Evolutionary conservation across 805 yeast genomes (phyloP).

Genomic region (Myxozyma monticola): DNA sequence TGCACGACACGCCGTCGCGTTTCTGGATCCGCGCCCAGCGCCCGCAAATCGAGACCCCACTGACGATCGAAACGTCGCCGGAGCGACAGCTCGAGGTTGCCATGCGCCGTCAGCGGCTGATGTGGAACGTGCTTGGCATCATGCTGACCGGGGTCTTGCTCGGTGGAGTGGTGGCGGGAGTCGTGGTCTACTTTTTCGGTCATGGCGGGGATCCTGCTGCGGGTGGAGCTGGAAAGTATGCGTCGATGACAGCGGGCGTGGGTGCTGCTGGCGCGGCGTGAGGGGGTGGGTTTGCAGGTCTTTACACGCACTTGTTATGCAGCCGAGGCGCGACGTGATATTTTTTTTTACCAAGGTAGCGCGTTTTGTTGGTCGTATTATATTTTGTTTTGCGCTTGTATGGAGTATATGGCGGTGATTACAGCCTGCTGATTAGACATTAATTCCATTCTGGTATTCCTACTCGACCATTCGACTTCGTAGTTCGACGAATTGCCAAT

Average conservation of each 20-base stretch:
- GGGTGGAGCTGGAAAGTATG: conserved; percentile 10
- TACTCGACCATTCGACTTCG: no score
- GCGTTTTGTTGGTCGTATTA: no score
- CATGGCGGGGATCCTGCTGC: conserved; percentile 16
- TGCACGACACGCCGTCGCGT: conserved; percentile 2
- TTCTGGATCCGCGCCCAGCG: conserved; percentile 2
- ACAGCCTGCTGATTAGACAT: no score
- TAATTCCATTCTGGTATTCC: no score
- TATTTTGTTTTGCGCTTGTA: no score
- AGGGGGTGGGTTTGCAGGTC: no score
- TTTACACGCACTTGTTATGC: no score
- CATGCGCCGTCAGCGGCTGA: conserved; percentile 14
- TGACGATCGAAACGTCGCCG: conserved; percentile 17
- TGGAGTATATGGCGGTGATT: no score
- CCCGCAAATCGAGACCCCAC: not conserved
- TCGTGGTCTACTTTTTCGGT: conserved; percentile 21
- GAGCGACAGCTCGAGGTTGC: conserved; percentile 15
- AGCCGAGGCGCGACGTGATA: no score
- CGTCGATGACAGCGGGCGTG: conserved; percentile 4
- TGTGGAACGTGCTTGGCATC: conserved; percentile 21
- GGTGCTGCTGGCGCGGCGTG: conserved; percentile 10
- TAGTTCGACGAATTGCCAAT: no score
- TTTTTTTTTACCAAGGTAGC: no score
- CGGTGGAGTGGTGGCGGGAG: conserved; percentile 28
- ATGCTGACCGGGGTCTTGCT: conserved; percentile 17